These are phyloP conservation scores for Rhizopogon vinicolor DNA, from an alignment of 768 basidiomycete species.

Conservation along the genomic window DNA sequence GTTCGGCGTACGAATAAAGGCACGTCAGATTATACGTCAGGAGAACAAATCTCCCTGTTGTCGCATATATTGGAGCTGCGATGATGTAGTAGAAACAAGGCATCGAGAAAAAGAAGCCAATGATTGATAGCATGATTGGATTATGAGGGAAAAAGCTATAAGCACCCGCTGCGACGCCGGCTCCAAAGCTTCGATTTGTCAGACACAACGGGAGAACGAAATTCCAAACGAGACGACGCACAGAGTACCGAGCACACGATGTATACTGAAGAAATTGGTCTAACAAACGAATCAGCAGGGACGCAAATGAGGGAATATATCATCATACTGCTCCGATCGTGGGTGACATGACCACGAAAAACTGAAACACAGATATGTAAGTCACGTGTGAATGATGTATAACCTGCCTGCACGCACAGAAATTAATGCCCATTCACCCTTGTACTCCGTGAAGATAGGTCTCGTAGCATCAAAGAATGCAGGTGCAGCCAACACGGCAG, in stretches of 20 bases:
- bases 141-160: conserved; percentile 78
- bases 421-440: conserved; percentile 95
- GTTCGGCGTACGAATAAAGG: conserved; percentile 47
- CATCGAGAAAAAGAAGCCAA: conserved; percentile 86
- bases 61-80: conserved; percentile 68
- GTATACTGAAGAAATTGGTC: conserved; percentile 84
- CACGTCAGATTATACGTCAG: conserved; percentile 90
- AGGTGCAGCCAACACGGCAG: conserved; percentile 78
- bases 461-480: conserved; percentile 83
- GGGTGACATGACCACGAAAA: conserved; percentile 88
- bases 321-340: conserved; percentile 75
- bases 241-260: conserved; percentile 85
- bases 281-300: conserved; percentile 25
- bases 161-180: conserved; percentile 64
- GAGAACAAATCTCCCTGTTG: conserved; percentile 75
- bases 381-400: conserved; percentile 10
- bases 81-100: conserved; percentile 94
- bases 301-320: conserved; percentile 1
- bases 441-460: conserved; percentile 72
- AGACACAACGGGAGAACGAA: neutral
- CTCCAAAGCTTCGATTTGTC: conserved; percentile 57
- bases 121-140: conserved; percentile 65
- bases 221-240: conserved; percentile 30
- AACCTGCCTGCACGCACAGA: conserved; percentile 48
- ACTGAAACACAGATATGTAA: conserved; percentile 35